Percentiles rank a stretch among this genome's conserved stretches.
phyloP scores from a whole-genome alignment of 805 yeast species.

The Hanseniaspora pseudoguilliermondii region DNA sequence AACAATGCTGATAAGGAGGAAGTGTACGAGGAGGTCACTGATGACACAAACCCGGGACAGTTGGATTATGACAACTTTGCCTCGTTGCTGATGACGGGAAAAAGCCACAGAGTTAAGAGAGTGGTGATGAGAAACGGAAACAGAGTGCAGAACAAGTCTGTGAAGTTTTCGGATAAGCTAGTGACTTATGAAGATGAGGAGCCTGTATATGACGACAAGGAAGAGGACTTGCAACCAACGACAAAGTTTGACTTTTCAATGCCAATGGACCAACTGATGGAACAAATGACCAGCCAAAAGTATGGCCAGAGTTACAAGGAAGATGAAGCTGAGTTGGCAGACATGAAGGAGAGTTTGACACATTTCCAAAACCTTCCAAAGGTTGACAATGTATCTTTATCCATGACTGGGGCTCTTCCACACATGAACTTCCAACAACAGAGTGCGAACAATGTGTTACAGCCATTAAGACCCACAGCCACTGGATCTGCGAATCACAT shows the following conservation, averaged over 20 bases:
- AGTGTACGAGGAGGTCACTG: constrained; percentile 31
- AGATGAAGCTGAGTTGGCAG: constrained; percentile 58
- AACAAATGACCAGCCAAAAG: constrained; percentile 27
- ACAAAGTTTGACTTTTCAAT: constrained; percentile 42
- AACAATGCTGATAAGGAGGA: constrained; percentile 40
- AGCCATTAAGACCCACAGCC: constrained; percentile 29
- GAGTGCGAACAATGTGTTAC: constrained; percentile 15
- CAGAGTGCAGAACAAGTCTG: constrained; percentile 42
- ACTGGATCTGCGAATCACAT: constrained; percentile 32
- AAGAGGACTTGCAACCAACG: constrained; percentile 15
- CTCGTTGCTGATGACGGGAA: constrained; percentile 70
- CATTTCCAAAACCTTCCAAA: constrained; percentile 60
- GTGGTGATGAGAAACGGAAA: constrained; percentile 26
- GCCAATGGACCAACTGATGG: constrained; percentile 66
- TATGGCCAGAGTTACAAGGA: constrained; percentile 35
- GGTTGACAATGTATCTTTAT: constrained; percentile 63
- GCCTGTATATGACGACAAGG: background rate
- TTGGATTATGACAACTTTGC: constrained; percentile 80
- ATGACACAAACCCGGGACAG: constrained; percentile 19
- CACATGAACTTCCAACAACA: constrained; percentile 24
- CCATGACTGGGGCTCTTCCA: background rate
- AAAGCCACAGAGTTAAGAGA: constrained; percentile 32
- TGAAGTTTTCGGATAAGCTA: constrained; percentile 60
- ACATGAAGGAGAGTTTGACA: constrained; percentile 61
- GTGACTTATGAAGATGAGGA: constrained; percentile 30